Base-by-base conservation (phyloP, 2,329 filamentous ascomycete species). In the Apiospora kogelbergensis region DNA sequence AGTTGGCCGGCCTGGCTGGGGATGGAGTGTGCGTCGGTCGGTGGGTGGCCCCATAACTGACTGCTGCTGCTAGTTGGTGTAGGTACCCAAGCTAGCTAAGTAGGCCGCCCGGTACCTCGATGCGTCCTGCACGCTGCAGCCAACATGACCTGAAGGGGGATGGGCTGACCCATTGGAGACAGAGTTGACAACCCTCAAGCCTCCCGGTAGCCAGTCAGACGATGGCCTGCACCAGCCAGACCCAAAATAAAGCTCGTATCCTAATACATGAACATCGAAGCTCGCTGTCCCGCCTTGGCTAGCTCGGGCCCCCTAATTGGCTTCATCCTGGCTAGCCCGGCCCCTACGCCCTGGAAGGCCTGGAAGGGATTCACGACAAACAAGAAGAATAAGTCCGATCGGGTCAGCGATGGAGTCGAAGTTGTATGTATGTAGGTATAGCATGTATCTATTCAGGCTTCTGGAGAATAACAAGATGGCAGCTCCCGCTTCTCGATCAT, bases 211-310 rank as follows among this genome's bases (percentile, higher is more conserved):
- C 53, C 53, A 60, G 53, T 60, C 53, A 60, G 53, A 60, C 53
- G 26, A 10, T 30, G 53, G 20, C 53, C 9, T 37, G n/a, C 30
- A 22, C 30, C 30, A 22, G 13, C 26, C 30, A 60, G 53, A 60
- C 53, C 53, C 53, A 37, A 37, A 37, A n/a, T 37, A 60, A 60
- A 60, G 53, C 53, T 60, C 53, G 53, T 60, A 60, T 60, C 53
- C 53, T 60, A 60, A 60, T 60, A 37, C 53, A 60, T 60, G 53
- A 10, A 60, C 53, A 37, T 60, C 4, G 20, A 37, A 37, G 53
- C 30, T 37, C 24, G 17, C 53, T 60, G 53, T 33, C 30, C 53
- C 26, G 53, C 30, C 53, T 60, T 37, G 53, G 53, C 30, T 60
- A 60, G 53, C 53, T 60, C 20, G 30, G 53, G 17, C 53, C 53